Base-by-base conservation (phyloP, 768 basidiomycete genomes). In the Cystobasidium ongulense region DNA sequence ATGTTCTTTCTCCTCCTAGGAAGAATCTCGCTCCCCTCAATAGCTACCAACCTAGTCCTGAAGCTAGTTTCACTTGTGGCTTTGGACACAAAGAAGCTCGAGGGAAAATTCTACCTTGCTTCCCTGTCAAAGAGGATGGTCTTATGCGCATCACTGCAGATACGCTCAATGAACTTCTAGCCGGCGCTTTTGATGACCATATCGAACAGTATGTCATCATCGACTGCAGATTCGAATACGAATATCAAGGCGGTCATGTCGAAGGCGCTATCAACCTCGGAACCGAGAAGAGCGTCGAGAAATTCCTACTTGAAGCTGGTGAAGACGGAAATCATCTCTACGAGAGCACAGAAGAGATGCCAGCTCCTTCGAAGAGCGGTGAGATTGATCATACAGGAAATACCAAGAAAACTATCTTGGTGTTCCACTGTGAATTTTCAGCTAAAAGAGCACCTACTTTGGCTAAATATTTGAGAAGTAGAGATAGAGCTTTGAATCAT, bases 401-500 rank as follows among this genome's bases (percentile, higher is more conserved):
- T 81, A 75, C 54, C 1, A 77, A 77, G n/a, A 94, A 94, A 83
- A 92, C 89, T 0, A 83, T 98, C 36, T 82, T 98, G 50, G 85
- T 99, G 57, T 98, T 99, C 85, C 96, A 99, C 80, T 99, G 96
- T 83, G 96, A 99, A 82, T 97, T 97, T 80, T 93, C 91, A 76
- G 89, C 86, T 21, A 96, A 96, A 82, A 85, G 96, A 52, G 96
- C 93, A 0, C 96, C 96, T 0, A 95, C 95, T 10, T 92, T 95
- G 94, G 96, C 96, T 27, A 96, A 95, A 81, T 89, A 94, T 80
- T 84, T 98, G 31, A 89, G 96, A 71, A 89, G 90, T 35, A 89
- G 87, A 80, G 96, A 99, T 80, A 89, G 96, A 59, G 86, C 88
- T 0, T 82, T 90, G 83, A 97, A 97, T 82, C 46, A 64, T 29